A percentile compares a stretch with the other conserved stretches of the same genome.
Evolutionary conservation across 2,329 filamentous ascomycete genomes (phyloP).

Genomic region (Exophiala alcalophila): DNA sequence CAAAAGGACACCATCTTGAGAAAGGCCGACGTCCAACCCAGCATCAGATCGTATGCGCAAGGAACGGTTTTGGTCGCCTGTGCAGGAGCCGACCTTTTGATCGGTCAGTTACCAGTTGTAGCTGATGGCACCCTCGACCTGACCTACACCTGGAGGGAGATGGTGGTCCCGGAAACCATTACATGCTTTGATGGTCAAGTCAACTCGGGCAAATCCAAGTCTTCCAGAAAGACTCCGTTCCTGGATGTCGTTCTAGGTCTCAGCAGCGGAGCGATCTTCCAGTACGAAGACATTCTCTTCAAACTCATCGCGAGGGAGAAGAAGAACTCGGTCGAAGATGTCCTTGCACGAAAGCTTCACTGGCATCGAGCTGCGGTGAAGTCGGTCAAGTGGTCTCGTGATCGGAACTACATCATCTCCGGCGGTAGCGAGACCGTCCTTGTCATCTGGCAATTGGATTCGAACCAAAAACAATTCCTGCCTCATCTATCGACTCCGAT

Average conservation of each 20-base stretch:
- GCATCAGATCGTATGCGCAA: conserved; percentile 17
- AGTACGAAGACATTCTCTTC: conserved; percentile 73
- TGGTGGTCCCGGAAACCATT: conserved; percentile 59
- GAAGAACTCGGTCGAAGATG: conserved; percentile 40
- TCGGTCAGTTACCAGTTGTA: conserved; percentile 53
- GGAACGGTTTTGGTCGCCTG: conserved; percentile 41
- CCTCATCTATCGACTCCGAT: conserved; percentile 88
- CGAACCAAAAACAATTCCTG: conserved; percentile 74
- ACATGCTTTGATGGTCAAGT: conserved; percentile 58
- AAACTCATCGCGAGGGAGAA: conserved; percentile 52
- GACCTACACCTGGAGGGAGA: conserved; percentile 54
- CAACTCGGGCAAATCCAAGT: conserved; percentile 25
- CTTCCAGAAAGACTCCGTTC: conserved; percentile 38
- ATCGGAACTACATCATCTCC: conserved; percentile 93
- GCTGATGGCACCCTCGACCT: conserved; percentile 36
- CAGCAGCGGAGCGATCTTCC: conserved; percentile 69
- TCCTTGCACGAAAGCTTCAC: conserved; percentile 67
- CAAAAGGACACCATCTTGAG: conserved; percentile 5
- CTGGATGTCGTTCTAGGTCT: conserved; percentile 79
- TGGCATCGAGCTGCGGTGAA: conserved; percentile 88
- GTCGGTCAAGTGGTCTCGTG: conserved; percentile 83
- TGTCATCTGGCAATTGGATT: conserved; percentile 91
- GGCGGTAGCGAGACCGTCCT: conserved; percentile 87
- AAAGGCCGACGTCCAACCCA: conserved; percentile 5
- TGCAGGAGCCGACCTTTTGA: conserved; percentile 49